Evolutionary conservation across 768 basidiomycete genomes (phyloP), one percentile per base, ranked within the genome.

Genomic region (Erythrobasidium yunnanense): DNA sequence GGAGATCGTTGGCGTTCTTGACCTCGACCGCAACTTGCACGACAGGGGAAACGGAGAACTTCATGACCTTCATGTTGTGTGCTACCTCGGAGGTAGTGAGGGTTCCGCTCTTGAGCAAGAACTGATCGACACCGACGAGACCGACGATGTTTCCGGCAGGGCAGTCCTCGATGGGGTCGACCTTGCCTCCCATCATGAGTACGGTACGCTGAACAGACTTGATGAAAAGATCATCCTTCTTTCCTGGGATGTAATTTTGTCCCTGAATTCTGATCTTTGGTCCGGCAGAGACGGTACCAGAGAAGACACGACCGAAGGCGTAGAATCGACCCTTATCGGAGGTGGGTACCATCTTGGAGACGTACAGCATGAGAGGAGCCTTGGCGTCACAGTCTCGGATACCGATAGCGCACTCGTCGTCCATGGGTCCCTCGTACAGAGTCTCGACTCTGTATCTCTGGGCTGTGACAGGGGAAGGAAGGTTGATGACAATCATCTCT

Each of bases 21-120:
- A 97, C 95, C 79, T 99, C 95, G 73, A 99, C 95, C 71, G 95
- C 90, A 75, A 97, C 90, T 77, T 85, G 95, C 49, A 99, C 95
- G 76, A 99, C 95, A 72, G 95, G 95, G 30, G 95, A 97, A 65
- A 99, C 95, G 77, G 68, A 69, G 68, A 69, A 69, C 62, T 87
- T 90, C 95, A 99, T 99, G 78, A 99, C 91, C 81, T 81, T 90
- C 91, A 99, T 95, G 83, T 99, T 99, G 83, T 99, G 95, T 55
- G 95, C 95, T 57, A 91, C 95, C 80, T 97, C 95, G 53, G 90
- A 90, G 68, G 88, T 85, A 68, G 95, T 99, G 75, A 99, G 84
- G 69, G 95, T 99, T 77, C 95, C 95, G 72, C 85, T 90, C 85
- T 99, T 99, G 77, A 99, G 86, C 81, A 99, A 80, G 89, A 97